Conservation (phyloP, 1,139 yeast genomes). For the Candida frijolesensis region DNA sequence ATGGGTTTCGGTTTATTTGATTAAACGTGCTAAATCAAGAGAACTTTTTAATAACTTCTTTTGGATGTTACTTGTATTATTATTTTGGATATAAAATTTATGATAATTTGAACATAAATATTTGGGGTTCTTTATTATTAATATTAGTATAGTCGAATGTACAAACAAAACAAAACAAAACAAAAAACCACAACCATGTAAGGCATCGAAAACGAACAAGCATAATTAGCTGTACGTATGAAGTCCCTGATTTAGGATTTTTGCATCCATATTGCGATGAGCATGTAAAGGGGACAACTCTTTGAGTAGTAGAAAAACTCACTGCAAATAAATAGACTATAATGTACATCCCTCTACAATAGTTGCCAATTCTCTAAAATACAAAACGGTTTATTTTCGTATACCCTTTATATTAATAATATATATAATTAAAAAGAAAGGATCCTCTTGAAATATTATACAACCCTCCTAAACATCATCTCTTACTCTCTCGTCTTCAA, state of each 20-base stretch:
- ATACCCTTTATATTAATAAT: constrained; percentile 11
- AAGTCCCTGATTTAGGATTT: background rate
- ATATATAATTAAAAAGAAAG: constrained; percentile 11
- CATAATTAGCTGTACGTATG: background rate
- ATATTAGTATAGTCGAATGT: constrained; percentile 3
- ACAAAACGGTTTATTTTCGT: constrained; percentile 5
- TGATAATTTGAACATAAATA: background rate
- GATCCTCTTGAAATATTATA: constrained; percentile 9
- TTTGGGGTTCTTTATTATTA: background rate
- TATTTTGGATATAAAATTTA: constrained; percentile 3
- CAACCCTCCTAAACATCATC: constrained; percentile 11
- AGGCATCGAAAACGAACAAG: background rate
- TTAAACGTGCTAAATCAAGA: constrained; percentile 35
- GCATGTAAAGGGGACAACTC: no score
- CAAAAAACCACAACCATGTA: background rate
- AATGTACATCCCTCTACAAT: no score
- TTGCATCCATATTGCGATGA: background rate
- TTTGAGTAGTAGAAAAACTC: no score
- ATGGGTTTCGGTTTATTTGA: constrained; percentile 89
- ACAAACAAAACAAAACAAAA: background rate
- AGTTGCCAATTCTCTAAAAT: background rate
- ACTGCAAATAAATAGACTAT: no score
- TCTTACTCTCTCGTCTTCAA: constrained; percentile 3
- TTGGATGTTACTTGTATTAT: constrained; percentile 7
- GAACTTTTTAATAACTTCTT: constrained; percentile 1